phyloP scores from a whole-genome alignment of 176 grass and related monocot species.

The Areca catechu region DNA sequence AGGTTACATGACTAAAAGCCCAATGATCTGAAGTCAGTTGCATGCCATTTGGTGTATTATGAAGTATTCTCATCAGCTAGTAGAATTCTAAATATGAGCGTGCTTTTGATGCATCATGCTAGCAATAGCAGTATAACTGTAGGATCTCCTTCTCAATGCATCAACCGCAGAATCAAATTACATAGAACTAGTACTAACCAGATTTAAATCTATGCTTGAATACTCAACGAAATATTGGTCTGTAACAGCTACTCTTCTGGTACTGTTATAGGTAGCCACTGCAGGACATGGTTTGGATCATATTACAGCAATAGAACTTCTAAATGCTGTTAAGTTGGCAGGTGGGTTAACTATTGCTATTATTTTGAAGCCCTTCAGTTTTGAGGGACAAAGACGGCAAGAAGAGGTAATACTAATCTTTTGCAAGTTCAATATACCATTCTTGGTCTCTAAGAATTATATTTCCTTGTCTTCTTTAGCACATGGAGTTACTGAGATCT shows the following conservation, averaged over 20 bases:
- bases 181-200: too few relatives aligned
- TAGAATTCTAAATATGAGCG: too few relatives aligned
- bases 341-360: slow-evolving; percentile 70
- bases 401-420: slow-evolving; percentile 41
- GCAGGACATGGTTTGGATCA: slow-evolving; percentile 67
- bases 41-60: too few relatives aligned
- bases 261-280: slow-evolving; percentile 55
- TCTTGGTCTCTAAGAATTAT: not conserved
- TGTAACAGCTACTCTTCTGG: too few relatives aligned
- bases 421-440: not conserved
- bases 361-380: slow-evolving; percentile 84
- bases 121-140: too few relatives aligned
- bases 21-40: too few relatives aligned
- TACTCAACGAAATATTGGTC: too few relatives aligned
- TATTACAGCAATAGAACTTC: slow-evolving; percentile 67
- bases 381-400: slow-evolving; percentile 84
- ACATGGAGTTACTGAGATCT: too few relatives aligned
- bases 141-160: not conserved
- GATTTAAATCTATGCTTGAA: too few relatives aligned
- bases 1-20: too few relatives aligned
- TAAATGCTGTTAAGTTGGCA: slow-evolving; percentile 54
- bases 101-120: too few relatives aligned
- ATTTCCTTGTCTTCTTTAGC: not conserved
- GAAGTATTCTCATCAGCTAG: too few relatives aligned
- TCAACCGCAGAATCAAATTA: not conserved